These are phyloP conservation scores for Chlorella sp. DNA, from an alignment of 139 green algal species.

Conservation along the genomic window DNA sequence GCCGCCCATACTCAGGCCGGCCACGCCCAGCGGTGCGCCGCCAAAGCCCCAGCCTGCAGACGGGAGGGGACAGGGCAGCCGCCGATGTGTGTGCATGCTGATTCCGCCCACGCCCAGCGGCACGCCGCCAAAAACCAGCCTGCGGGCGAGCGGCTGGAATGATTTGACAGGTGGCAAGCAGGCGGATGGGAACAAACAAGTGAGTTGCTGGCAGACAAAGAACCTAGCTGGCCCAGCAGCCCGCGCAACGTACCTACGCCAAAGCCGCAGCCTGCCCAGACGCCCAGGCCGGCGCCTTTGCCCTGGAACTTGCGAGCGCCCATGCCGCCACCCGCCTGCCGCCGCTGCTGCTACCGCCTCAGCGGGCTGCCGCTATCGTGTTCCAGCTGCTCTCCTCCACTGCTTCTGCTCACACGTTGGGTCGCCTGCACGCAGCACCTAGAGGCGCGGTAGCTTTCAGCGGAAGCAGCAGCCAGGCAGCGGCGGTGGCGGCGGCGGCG, in stretches of 20 bases:
- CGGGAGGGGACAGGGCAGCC: not conserved
- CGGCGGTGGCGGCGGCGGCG: no score
- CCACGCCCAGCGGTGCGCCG: constrained; percentile 33
- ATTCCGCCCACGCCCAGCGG: no score
- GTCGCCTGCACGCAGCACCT: no score
- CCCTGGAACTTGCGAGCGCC: constrained; percentile 26
- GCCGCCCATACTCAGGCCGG: constrained; percentile 32
- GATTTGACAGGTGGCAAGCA: no score
- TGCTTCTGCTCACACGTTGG: no score
- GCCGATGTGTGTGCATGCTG: no score
- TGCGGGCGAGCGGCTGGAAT: no score
- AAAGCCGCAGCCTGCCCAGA: constrained; percentile 38
- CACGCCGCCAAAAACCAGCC: no score
- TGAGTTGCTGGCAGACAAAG: not conserved
- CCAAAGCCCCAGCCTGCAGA: constrained; percentile 49
- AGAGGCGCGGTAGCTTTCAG: not conserved
- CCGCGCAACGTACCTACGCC: constrained; percentile 23
- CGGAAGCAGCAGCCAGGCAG: not conserved
- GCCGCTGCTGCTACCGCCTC: not conserved
- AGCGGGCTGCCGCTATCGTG: no score
- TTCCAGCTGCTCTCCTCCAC: not conserved
- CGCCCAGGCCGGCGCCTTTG: constrained; percentile 20
- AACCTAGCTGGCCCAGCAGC: not conserved
- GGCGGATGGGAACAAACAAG: not conserved
- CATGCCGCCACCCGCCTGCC: constrained; percentile 21